Evolutionary conservation across 2,329 filamentous ascomycete species (phyloP).

Genomic region (Aspergillus sclerotialis): DNA sequence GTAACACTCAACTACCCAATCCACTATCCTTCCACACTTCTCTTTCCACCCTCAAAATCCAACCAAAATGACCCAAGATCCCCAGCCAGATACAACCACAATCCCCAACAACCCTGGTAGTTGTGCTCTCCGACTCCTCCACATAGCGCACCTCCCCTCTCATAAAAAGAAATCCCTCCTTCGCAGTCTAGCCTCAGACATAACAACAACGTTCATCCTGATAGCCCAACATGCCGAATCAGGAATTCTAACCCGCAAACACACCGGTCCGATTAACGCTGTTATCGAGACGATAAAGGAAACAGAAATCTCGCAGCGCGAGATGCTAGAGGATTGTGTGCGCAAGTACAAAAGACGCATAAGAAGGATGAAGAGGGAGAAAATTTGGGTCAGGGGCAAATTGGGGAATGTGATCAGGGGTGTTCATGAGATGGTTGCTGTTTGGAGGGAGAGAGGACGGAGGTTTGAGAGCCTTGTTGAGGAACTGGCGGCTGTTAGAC

Average conservation of each 20-base stretch:
- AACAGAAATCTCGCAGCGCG: slow-evolving; percentile 10
- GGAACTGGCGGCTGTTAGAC: slow-evolving; percentile 3
- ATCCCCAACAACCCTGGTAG: slow-evolving; percentile 4
- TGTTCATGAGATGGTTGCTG: slow-evolving; percentile 6
- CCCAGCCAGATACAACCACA: too few species aligned
- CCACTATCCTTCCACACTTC: not conserved
- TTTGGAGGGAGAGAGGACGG: slow-evolving; percentile 1
- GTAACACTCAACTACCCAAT: not conserved
- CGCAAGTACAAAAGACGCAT: slow-evolving; percentile 10
- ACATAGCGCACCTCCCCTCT: slow-evolving; percentile 12
- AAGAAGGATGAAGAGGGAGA: slow-evolving; percentile 12
- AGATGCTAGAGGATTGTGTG: slow-evolving; percentile 14
- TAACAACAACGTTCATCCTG: slow-evolving; percentile 20
- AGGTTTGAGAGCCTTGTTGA: not conserved
- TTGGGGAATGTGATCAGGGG: slow-evolving; percentile 12
- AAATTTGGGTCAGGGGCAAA: slow-evolving; percentile 12
- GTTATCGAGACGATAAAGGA: slow-evolving; percentile 19
- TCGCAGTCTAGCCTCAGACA: slow-evolving; percentile 22
- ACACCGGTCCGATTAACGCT: slow-evolving; percentile 19
- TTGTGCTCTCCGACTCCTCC: slow-evolving; percentile 17
- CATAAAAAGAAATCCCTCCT: slow-evolving; percentile 17
- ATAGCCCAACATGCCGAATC: slow-evolving; percentile 19
- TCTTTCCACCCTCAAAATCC: not conserved
- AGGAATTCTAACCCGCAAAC: slow-evolving; percentile 14
- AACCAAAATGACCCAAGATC: slow-evolving; percentile 4